phyloP scores from a whole-genome alignment of 2,329 filamentous ascomycete genomes.

The Fusarium aywerte region DNA sequence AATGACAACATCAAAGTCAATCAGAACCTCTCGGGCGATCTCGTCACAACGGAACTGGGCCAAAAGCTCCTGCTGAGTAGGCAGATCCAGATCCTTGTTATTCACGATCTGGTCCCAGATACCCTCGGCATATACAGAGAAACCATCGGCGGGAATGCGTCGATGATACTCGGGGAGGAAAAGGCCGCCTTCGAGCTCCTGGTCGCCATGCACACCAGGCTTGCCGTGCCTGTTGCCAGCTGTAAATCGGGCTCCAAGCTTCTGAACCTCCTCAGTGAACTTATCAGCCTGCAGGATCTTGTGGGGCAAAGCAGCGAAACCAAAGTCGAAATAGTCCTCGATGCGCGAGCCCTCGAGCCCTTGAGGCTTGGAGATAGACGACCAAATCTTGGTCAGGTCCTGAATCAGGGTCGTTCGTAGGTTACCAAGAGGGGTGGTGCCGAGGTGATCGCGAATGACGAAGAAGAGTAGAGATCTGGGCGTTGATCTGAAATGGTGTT shows the following conservation, averaged over 20 bases:
- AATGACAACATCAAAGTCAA: slow-evolving; percentile 85
- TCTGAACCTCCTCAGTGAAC: slow-evolving; percentile 83
- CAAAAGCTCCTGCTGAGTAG: slow-evolving; percentile 95
- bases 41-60: slow-evolving; percentile 98
- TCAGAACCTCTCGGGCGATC: slow-evolving; percentile 87
- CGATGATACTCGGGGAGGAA: slow-evolving; percentile 96
- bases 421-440: slow-evolving; percentile 88
- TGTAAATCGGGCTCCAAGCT: slow-evolving; percentile 82
- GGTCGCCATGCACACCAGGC: slow-evolving; percentile 70
- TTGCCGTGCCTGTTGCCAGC: slow-evolving; percentile 80
- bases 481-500: slow-evolving; percentile 70
- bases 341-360: slow-evolving; percentile 90
- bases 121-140: slow-evolving; percentile 90
- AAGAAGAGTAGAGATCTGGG: slow-evolving; percentile 96
- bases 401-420: slow-evolving; percentile 90
- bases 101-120: slow-evolving; percentile 99
- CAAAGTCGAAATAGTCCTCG: slow-evolving; percentile 98
- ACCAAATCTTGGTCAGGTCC: slow-evolving; percentile 92
- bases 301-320: slow-evolving; percentile 93
- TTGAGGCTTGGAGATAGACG: slow-evolving; percentile 87
- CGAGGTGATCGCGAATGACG: slow-evolving; percentile 96
- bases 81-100: slow-evolving; percentile 97
- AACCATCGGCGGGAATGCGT: slow-evolving; percentile 96
- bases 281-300: slow-evolving; percentile 96
- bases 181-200: slow-evolving; percentile 80